A percentile compares a stretch with the other conserved stretches of the same genome.
These are phyloP conservation scores for Trapa bicornis DNA, from an alignment of 345 rosid species.

Conservation along the genomic window DNA sequence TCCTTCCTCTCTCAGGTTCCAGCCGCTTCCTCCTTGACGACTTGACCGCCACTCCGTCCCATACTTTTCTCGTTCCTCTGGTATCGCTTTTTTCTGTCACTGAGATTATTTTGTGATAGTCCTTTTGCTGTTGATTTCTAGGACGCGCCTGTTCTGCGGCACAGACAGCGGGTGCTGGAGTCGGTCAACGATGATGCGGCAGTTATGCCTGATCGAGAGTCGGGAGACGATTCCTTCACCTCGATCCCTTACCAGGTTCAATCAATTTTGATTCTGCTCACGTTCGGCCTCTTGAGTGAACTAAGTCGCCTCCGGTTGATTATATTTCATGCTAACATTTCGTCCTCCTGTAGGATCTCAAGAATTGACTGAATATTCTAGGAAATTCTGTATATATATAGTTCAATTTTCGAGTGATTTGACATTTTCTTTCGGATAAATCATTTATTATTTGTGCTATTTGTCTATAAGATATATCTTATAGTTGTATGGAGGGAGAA, in stretches of 20 bases:
- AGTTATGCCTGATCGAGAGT: conserved; percentile 23
- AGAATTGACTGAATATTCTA: not conserved
- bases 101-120: not conserved
- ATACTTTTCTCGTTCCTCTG: not conserved
- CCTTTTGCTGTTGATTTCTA: conserved; percentile 7
- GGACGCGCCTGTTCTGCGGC: conserved; percentile 11
- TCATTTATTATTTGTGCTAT: not conserved
- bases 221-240: conserved; percentile 38
- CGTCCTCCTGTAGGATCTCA: not conserved
- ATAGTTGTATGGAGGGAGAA: not conserved
- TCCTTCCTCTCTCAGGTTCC: conserved; percentile 33
- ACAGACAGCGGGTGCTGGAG: conserved; percentile 15
- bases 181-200: conserved; percentile 17
- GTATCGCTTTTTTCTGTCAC: not conserved
- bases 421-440: not conserved
- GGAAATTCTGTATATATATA: too few species aligned
- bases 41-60: not conserved
- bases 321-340: not conserved
- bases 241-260: conserved; percentile 49
- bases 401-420: not conserved
- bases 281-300: not conserved
- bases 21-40: not conserved
- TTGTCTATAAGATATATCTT: not conserved
- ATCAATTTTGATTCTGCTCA: not conserved
- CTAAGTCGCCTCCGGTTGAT: not conserved